Evolutionary conservation across 177 flowering plant species (phyloP), one percentile per base, ranked within the genome.

Genomic region (Vitis hybrid): DNA sequence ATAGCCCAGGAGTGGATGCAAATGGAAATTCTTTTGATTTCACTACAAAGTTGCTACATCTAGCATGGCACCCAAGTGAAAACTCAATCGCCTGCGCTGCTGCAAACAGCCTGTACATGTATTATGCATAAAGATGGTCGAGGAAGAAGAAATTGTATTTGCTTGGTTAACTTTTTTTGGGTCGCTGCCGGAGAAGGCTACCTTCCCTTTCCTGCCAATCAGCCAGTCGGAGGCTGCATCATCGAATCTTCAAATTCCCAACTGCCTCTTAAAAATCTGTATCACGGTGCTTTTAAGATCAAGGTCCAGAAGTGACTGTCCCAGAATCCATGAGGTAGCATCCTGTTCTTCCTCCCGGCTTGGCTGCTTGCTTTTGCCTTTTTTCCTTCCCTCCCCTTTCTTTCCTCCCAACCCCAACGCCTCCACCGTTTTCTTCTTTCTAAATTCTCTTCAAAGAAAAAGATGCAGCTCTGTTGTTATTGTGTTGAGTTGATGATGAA

Each of bases 41-140:
- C 73, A 75, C 85, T 9, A 74, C 87, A 30, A 82, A 82, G 77
- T 76, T 84, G 77, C 85, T 84, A 50, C 87, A 84, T 69, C 73
- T 84, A 18, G 87, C 87, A 23, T 84, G 87, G 87, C 87, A 84
- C 75, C 87, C 87, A 9, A 70, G 75, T 30, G 87, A 84, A 65
- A 84, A 84, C 52, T 73, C 85, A 56, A 79, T 84, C 40, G 87
- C 87, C 18, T 84, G 87, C 74, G 87, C 87, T 56, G 87, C 87
- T 68, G 82, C 87, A 67, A 84, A 84, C 70, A 84, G 87, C 78
- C 52, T 84, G 79, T 84, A 84, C 79, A 84, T 82, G 87, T 84
- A 84, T 57, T 84, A 82, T 65, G 85, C 87, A 57, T 81, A 71
- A 81, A 56, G 73, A 70, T 60, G 72, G 61, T 52, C 56, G 45